Evolutionary conservation across 2,329 filamentous ascomycete species (phyloP).

Genomic region (Aspergillus unguis): DNA sequence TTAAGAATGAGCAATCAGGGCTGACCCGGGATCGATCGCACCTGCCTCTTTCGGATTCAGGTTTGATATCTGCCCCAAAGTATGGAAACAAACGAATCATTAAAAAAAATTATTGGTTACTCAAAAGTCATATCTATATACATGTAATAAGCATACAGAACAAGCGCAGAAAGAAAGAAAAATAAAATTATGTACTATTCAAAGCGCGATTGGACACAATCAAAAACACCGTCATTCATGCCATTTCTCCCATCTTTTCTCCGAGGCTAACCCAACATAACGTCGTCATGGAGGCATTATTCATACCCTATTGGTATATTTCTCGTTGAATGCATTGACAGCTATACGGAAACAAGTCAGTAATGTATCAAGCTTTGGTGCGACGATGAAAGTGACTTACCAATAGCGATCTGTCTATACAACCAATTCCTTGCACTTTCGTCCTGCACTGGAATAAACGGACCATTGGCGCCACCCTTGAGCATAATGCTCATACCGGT

Average conservation of each 20-base stretch:
- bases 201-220: neutral
- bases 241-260: neutral
- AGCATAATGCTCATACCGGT: conserved; percentile 87
- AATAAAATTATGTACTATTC: neutral
- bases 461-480: conserved; percentile 86
- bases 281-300: conserved; percentile 7
- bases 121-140: conserved; percentile 4
- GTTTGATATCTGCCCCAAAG: no score
- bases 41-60: no score
- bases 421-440: conserved; percentile 70
- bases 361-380: conserved; percentile 12
- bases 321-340: conserved; percentile 66
- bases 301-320: conserved; percentile 49
- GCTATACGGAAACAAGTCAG: conserved; percentile 33
- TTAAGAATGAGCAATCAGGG: no score
- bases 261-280: conserved; percentile 3
- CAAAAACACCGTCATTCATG: neutral
- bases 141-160: conserved; percentile 1
- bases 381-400: conserved; percentile 30
- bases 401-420: conserved; percentile 62
- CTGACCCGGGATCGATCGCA: no score
- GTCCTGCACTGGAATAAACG: conserved; percentile 90
- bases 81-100: neutral
- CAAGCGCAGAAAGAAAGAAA: neutral
- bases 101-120: neutral